Conservation (phyloP, 2,329 filamentous ascomycete genomes). For the Xylariaceae sp. region DNA sequence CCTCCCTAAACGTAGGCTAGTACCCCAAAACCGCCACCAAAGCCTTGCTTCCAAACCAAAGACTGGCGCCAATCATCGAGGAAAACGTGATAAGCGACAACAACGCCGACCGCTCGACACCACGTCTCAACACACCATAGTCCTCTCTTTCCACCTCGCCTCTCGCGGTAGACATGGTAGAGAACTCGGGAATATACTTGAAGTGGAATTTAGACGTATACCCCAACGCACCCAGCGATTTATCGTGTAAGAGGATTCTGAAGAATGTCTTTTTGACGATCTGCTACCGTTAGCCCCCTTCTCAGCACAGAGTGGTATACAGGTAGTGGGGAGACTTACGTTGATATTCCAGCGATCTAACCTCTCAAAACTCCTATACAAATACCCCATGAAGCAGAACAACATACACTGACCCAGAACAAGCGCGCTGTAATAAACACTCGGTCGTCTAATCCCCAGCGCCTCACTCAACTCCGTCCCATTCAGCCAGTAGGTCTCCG, state of each 20-base stretch:
- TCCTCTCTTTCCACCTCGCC: constrained; percentile 23
- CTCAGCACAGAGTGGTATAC: constrained; percentile 18
- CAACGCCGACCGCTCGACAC: constrained; percentile 30
- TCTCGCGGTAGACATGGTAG: constrained; percentile 34
- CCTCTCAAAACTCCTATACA: constrained; percentile 34
- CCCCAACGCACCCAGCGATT: constrained; percentile 56
- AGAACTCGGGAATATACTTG: constrained; percentile 58
- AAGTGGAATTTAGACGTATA: constrained; percentile 64
- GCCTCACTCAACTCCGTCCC: constrained; percentile 59
- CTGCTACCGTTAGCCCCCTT: constrained; percentile 14
- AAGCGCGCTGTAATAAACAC: constrained; percentile 54
- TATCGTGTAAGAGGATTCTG: constrained; percentile 58
- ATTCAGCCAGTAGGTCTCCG: constrained; percentile 66
- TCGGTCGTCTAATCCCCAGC: constrained; percentile 55
- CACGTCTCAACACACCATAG: constrained; percentile 26
- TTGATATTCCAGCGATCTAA: constrained; percentile 48
- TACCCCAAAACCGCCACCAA: constrained; percentile 2
- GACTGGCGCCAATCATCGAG: constrained; percentile 6
- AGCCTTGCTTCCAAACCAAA: constrained; percentile 14
- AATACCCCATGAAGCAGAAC: constrained; percentile 54
- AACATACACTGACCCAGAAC: constrained; percentile 64
- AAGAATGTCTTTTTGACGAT: constrained; percentile 54
- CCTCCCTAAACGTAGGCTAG: too few relatives aligned
- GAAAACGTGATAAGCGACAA: constrained; percentile 19
- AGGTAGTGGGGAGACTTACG: constrained; percentile 25